Percentiles rank a stretch among this genome's conserved stretches.
Conservation (phyloP, 106 monocot species). For the Dendrobium huoshanense region DNA sequence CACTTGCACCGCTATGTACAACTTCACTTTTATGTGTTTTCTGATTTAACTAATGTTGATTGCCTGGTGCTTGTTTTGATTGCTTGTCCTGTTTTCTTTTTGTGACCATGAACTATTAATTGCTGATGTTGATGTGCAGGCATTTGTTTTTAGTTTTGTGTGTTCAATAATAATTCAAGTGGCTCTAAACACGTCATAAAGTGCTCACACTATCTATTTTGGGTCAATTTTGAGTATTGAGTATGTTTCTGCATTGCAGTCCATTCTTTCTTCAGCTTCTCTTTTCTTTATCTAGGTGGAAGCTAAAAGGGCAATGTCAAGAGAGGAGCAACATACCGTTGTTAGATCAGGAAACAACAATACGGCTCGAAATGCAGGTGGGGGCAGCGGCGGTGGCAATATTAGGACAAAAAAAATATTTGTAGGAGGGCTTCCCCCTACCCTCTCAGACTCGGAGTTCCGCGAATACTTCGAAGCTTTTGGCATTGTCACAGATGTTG, state of each 20-base stretch:
- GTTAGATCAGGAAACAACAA: slow-evolving; percentile 15
- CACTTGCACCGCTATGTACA: too few species aligned
- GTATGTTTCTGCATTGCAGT: not conserved
- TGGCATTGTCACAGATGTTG: slow-evolving; percentile 74
- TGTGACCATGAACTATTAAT: too few species aligned
- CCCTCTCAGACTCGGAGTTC: slow-evolving; percentile 69
- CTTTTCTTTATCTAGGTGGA: slow-evolving; percentile 28
- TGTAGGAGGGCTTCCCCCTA: slow-evolving; percentile 90
- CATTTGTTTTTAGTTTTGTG: too few species aligned
- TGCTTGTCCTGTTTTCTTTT: not conserved
- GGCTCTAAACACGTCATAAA: not conserved
- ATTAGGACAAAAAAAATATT: slow-evolving; percentile 93
- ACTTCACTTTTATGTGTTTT: not conserved
- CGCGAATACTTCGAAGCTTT: slow-evolving; percentile 72
- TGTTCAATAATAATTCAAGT: not conserved
- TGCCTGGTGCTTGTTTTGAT: not conserved
- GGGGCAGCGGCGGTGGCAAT: slow-evolving; percentile 21
- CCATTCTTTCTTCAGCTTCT: not conserved
- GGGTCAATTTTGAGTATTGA: not conserved
- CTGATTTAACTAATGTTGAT: not conserved
- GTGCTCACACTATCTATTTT: not conserved
- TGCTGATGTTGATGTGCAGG: too few species aligned
- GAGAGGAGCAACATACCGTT: slow-evolving; percentile 72
- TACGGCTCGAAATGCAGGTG: slow-evolving; percentile 36
- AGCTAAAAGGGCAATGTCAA: slow-evolving; percentile 80